Base-by-base conservation (phyloP, 257 asterid genomes). In the Forsythia suspensa region DNA sequence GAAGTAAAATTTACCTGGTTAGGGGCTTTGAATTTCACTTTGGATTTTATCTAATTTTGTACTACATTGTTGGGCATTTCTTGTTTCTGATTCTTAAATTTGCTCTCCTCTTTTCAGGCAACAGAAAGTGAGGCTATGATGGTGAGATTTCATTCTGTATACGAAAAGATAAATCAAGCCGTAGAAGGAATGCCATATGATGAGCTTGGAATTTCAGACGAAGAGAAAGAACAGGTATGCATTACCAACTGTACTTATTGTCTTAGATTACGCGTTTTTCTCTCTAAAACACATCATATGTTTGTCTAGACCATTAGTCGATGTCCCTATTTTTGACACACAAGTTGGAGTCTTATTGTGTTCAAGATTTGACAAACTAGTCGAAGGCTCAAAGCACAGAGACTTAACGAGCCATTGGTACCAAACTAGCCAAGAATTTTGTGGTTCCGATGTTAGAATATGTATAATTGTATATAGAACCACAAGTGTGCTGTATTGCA, bases 1-100 rank as follows among this genome's bases (percentile, higher is more conserved):
- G 96, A 44, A 93, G 99, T 95, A 95, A 91, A 73, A 87, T 95
- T 70, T 95, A 87, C 85, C 89, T 95, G 94, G 98, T 93, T 34
- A 15, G 73, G 76, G 4, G 9, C 13, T 37, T 15, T 76, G 13
- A 7, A 69, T 36, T 43, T 61, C n/a, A 51, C 4, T 20, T 29
- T 41, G 6, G 3, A 3, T 8, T n/a, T 59, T 6, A 16, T 24
- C 12, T 48, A 51, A 46, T 70, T 59, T 41, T 13, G 39, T 8
- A 11, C 4, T 9, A 4, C 0, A 24, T 67, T 4, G 13, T 68
- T 21, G 3, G 20, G 9, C 68, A 63, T 74, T 29, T 51, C 15
- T 5, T 73, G 52, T 6, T 51, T 43, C 3, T 46, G 29, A 63
- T 61, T 69, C 18, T 24, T 24, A 10, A 5, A 6, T 7, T 52